phyloP scores from a whole-genome alignment of 768 basidiomycete genomes.

The Suillus plorans region DNA sequence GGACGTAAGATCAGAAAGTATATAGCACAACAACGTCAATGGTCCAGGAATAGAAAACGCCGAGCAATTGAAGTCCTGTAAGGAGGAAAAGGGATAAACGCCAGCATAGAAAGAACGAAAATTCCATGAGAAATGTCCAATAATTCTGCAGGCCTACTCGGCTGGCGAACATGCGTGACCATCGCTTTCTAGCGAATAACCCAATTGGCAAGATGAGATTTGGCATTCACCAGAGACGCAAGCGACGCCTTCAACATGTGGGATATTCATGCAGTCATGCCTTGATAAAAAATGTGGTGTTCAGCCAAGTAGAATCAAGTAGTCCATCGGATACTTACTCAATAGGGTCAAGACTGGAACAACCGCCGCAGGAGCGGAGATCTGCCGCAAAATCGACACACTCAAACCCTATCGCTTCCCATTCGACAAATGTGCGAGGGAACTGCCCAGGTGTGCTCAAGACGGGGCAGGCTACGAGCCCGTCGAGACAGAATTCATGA shows the following conservation, averaged over 20 bases:
- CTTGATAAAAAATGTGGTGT: conserved; percentile 11
- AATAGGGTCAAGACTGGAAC: conserved; percentile 22
- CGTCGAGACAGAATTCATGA: conserved; percentile 21
- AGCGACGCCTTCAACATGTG: conserved; percentile 23
- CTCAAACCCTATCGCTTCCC: conserved; percentile 21
- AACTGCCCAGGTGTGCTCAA: conserved; percentile 4
- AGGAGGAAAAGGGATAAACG: neutral
- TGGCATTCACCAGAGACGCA: conserved; percentile 27
- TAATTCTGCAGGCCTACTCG: conserved; percentile 3
- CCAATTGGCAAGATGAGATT: conserved; percentile 25
- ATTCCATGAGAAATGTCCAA: neutral
- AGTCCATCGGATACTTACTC: conserved; percentile 2
- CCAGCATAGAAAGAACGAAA: neutral
- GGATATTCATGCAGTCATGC: conserved; percentile 27
- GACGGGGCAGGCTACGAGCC: conserved; percentile 24
- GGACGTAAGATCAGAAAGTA: neutral
- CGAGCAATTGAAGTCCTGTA: neutral
- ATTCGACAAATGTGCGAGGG: conserved; percentile 16
- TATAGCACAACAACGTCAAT: neutral
- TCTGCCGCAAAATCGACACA: conserved; percentile 30
- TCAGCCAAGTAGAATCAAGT: neutral
- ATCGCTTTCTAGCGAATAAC: conserved; percentile 19
- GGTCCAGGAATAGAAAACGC: neutral
- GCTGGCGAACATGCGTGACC: conserved; percentile 16
- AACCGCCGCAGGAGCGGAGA: conserved; percentile 31